A percentile compares a stretch with the other conserved stretches of the same genome.
Evolutionary conservation across 805 yeast genomes (phyloP).

Genomic region (Candida patagonica): DNA sequence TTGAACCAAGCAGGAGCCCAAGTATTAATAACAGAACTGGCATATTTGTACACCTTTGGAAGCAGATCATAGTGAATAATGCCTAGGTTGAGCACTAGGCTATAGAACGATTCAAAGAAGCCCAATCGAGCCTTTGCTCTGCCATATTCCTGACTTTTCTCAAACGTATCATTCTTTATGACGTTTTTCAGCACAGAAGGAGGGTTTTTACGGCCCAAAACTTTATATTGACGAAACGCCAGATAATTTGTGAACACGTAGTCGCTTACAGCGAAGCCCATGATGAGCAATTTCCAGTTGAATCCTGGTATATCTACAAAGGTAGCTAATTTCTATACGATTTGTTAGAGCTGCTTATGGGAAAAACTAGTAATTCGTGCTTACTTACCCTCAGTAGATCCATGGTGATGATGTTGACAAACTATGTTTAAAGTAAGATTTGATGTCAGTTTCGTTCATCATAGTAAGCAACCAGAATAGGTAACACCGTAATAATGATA

Average conservation of each 20-base stretch:
- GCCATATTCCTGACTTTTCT: slow-evolving; percentile 69
- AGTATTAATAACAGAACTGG: slow-evolving; percentile 30
- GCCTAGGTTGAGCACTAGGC: slow-evolving; percentile 46
- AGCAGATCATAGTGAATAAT: slow-evolving; percentile 52
- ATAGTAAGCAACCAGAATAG: too few species aligned
- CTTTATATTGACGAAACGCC: slow-evolving; percentile 66
- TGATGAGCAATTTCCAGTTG: slow-evolving; percentile 71
- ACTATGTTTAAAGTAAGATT: too few species aligned
- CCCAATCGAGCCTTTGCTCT: slow-evolving; percentile 68
- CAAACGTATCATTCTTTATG: slow-evolving; percentile 63
- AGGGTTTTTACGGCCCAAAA: slow-evolving; percentile 44
- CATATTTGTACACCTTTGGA: slow-evolving; percentile 51
- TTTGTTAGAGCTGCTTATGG: neutral
- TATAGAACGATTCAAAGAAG: slow-evolving; percentile 43
- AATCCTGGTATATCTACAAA: slow-evolving; percentile 57
- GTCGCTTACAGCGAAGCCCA: slow-evolving; percentile 68
- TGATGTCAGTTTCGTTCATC: too few species aligned
- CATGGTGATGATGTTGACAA: too few species aligned
- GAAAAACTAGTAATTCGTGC: too few species aligned
- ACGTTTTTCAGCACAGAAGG: slow-evolving; percentile 64
- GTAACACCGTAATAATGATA: too few species aligned
- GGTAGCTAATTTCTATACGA: slow-evolving; percentile 31
- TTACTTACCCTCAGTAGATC: neutral
- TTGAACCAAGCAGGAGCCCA: slow-evolving; percentile 29
- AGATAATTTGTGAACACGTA: slow-evolving; percentile 67